phyloP scores from a whole-genome alignment of 257 asterid species.

The Paulownia fortunei region DNA sequence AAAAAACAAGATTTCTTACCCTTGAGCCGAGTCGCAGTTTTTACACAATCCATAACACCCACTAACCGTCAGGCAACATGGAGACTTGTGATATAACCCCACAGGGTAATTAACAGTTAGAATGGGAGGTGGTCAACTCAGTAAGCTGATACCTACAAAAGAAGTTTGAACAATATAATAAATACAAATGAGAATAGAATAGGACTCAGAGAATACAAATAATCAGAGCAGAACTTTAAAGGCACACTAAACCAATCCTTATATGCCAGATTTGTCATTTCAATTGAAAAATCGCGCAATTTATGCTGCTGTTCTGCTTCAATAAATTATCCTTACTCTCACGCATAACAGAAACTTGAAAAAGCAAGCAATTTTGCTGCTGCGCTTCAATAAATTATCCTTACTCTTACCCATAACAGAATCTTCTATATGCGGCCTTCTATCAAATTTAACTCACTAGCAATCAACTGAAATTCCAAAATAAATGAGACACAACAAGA shows the following conservation, averaged over 20 bases:
- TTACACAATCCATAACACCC: conserved; percentile 67
- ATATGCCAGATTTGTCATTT: not conserved
- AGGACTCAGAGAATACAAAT: not conserved
- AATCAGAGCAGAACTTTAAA: not conserved
- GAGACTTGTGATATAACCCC: conserved; percentile 43
- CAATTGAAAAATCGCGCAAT: not conserved
- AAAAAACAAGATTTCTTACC: conserved; percentile 46
- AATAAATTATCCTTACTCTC: not conserved
- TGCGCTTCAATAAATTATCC: not conserved
- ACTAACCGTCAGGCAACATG: conserved; percentile 83
- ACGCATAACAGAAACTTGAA: no score
- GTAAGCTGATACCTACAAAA: conserved; percentile 36
- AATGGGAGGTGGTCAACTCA: conserved; percentile 16
- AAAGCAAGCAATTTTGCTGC: not conserved
- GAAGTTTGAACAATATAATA: not conserved
- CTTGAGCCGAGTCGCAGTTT: conserved; percentile 54
- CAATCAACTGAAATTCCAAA: not conserved
- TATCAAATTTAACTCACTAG: not conserved
- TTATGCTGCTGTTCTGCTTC: not conserved
- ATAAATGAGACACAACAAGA: not conserved
- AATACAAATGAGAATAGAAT: conserved; percentile 7
- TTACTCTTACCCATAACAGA: not conserved
- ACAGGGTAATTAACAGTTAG: conserved; percentile 15
- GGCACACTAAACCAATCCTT: not conserved
- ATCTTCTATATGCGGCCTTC: not conserved